Evolutionary conservation across 225 moss, liverwort and hornwort genomes (phyloP).

Genomic region (Polytrichum formosum): DNA sequence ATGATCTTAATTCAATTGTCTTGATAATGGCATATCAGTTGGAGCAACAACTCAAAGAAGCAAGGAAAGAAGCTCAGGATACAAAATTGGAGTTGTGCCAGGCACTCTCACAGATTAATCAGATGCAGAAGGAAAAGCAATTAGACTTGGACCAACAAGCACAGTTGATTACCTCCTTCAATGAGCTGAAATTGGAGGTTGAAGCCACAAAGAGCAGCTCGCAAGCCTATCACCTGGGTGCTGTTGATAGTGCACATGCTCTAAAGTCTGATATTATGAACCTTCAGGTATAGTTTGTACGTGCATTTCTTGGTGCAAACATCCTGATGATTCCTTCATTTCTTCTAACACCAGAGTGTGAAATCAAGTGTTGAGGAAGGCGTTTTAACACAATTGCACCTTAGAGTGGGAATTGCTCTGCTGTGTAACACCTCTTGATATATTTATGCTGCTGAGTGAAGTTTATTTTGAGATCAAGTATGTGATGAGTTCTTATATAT

Average conservation of each 20-base stretch:
- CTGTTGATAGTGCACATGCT: constrained; percentile 49
- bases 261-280: constrained; percentile 32
- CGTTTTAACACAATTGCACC: no score
- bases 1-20: no score
- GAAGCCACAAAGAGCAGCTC: constrained; percentile 44
- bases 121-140: constrained; percentile 57
- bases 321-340: no score
- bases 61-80: constrained; percentile 43
- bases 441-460: no score
- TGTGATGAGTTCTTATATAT: no score
- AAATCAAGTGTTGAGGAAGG: no score
- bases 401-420: no score
- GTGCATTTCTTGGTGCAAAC: neutral
- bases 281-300: constrained; percentile 52
- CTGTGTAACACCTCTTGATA: no score
- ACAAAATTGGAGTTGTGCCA: constrained; percentile 41
- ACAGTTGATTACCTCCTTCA: constrained; percentile 35
- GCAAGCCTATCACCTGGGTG: constrained; percentile 30
- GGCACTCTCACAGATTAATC: constrained; percentile 34
- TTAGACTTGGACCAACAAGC: constrained; percentile 36
- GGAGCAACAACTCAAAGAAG: constrained; percentile 51
- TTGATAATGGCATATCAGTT: constrained; percentile 30
- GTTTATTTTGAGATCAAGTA: no score
- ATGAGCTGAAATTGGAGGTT: constrained; percentile 62
- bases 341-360: no score